Conservation (phyloP, 2,329 filamentous ascomycete genomes). For the Xylariales sp. region DNA sequence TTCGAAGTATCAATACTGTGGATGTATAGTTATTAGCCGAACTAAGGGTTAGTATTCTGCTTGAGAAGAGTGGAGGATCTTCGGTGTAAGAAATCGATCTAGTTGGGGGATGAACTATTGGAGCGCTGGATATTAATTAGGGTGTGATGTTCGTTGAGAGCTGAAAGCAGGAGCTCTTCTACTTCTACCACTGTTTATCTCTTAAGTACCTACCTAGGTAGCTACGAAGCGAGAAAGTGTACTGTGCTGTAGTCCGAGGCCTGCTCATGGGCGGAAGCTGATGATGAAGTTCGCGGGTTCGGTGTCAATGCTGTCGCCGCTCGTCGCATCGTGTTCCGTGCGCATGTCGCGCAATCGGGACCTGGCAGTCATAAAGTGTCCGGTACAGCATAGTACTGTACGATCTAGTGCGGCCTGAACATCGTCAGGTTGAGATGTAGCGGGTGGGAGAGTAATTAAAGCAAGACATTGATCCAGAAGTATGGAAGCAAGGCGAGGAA, state of each 20-base stretch:
- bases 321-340: constrained; percentile 12
- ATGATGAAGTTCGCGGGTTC: constrained; percentile 1
- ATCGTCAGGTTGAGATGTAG: constrained; percentile 14
- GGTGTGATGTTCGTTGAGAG: constrained; percentile 7
- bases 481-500: constrained; percentile 10
- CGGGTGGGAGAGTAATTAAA: constrained; percentile 5
- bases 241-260: not conserved
- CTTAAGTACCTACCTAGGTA: not conserved
- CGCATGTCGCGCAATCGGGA: constrained; percentile 24
- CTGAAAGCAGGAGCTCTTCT: constrained; percentile 1
- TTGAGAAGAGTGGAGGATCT: not conserved
- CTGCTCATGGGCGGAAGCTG: not conserved
- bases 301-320: constrained; percentile 7
- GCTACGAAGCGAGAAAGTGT: not conserved
- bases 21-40: constrained; percentile 15
- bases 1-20: not conserved
- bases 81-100: not conserved
- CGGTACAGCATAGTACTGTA: not conserved
- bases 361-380: constrained; percentile 20
- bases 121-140: not conserved
- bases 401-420: constrained; percentile 13
- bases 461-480: constrained; percentile 27
- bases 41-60: constrained; percentile 5
- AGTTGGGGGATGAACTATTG: not conserved
- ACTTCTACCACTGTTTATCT: not conserved